Evolutionary conservation across 2,329 filamentous ascomycete genomes (phyloP).

Genomic region (Aspergillaceae sp.): DNA sequence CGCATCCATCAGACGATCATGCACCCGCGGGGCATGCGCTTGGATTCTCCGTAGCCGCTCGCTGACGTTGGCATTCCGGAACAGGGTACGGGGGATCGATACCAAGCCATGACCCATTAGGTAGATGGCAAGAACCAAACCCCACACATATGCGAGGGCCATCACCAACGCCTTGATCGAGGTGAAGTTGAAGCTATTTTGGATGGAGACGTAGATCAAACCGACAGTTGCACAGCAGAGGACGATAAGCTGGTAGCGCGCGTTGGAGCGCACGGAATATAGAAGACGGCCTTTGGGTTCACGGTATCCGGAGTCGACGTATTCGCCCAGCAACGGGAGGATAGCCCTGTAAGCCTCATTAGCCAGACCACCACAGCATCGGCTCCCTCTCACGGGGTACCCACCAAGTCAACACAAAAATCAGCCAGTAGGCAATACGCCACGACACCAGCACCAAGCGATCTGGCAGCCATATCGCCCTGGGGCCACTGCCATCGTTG

Average conservation of each 20-base stretch:
- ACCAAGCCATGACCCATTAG: constrained; percentile 97
- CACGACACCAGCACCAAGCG: constrained; percentile 75
- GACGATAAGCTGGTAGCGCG: constrained; percentile 76
- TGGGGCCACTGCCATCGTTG: constrained; percentile 56
- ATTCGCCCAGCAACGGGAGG: constrained; percentile 86
- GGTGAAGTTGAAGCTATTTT: constrained; percentile 61
- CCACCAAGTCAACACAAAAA: constrained; percentile 88
- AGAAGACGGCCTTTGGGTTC: constrained; percentile 71
- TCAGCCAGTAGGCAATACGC: constrained; percentile 96
- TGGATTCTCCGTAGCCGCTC: constrained; percentile 68
- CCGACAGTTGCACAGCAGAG: constrained; percentile 62
- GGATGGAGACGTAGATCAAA: constrained; percentile 73
- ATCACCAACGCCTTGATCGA: constrained; percentile 79
- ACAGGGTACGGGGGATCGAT: constrained; percentile 72
- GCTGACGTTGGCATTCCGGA: constrained; percentile 69
- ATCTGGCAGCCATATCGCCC: constrained; percentile 80
- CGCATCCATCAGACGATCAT: constrained; percentile 83
- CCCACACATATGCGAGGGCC: constrained; percentile 92
- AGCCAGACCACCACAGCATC: no score
- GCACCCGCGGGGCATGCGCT: constrained; percentile 65
- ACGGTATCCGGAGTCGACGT: constrained; percentile 86
- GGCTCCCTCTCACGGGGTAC: constrained; percentile 11
- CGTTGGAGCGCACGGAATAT: constrained; percentile 81
- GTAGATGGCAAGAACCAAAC: constrained; percentile 83
- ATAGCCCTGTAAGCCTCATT: constrained; percentile 56